Evolutionary conservation across 106 monocot species (phyloP), one percentile per base, ranked within the genome.

Genomic region (Dioscorea alata): DNA sequence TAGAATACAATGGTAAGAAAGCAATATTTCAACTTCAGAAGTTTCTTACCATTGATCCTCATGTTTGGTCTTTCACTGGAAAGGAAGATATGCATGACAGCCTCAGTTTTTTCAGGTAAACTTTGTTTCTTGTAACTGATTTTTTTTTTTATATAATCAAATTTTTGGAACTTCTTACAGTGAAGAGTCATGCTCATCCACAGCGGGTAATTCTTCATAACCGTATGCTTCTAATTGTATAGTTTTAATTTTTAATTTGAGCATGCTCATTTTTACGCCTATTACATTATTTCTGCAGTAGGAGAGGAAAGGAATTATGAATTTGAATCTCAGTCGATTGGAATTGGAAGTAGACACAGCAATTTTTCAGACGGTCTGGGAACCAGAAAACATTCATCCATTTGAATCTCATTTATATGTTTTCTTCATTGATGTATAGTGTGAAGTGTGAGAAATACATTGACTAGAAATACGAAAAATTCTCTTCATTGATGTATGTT

Each of bases 121-220:
- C 71, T 58, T 33, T 13, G 4, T 13, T 23, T 28, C 64, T 33
- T 18, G 12, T 62, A 14, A 17, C 59, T 48, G 50, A 48, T 57
- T 13, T 59, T 23, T 66, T n/a, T 34, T 34, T 34, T 34, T 34
- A 3, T 34, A 4, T 7, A 3, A 34, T 34, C 34, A 34, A 34
- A 34, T 34, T 34, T 4, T 34, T 34, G 34, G 34, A 34, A 34
- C 23, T 21, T 33, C 13, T 71, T 74, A 54, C 76, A 90, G 90
- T 25, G 81, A 86, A 62, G 81, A 79, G 69, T 82, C 84, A 63
- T 79, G 72, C 73, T 87, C 77, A 69, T 79, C 79, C 4, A 48
- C 79, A 63, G 68, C 79, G 81, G 83, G 86, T 90, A 58, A 61
- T 69, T 74, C 14, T 58, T 60, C 9, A 49, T 18, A 33, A 32